These are phyloP conservation scores for Saturnispora silvae DNA, from an alignment of 805 yeast genomes.

Conservation along the genomic window DNA sequence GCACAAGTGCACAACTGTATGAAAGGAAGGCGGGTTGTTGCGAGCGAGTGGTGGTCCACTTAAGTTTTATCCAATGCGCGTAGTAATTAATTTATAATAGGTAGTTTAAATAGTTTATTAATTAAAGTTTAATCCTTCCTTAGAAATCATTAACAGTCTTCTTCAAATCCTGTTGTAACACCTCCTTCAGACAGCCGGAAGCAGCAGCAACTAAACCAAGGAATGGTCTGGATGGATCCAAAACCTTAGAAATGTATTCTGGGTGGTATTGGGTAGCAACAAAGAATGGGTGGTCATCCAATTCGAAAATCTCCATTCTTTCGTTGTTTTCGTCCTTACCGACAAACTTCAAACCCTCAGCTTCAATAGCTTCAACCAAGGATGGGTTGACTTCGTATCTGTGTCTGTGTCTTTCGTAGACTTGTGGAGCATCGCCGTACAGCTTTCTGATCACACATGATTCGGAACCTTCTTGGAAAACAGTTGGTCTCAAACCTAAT, in stretches of 20 bases:
- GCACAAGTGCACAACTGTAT: no score
- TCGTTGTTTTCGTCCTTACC: conserved; percentile 86
- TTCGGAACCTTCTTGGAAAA: conserved; percentile 58
- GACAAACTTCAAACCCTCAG: conserved; percentile 72
- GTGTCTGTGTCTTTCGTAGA: conserved; percentile 94
- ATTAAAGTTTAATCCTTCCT: no score
- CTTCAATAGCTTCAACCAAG: conserved; percentile 59
- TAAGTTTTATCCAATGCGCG: no score
- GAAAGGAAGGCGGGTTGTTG: no score
- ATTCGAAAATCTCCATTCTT: conserved; percentile 91
- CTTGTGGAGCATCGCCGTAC: conserved; percentile 60
- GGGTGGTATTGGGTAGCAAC: conserved; percentile 98
- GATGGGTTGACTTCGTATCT: conserved; percentile 95
- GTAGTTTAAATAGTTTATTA: no score
- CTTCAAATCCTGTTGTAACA: conserved; percentile 34
- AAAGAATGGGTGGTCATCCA: conserved; percentile 77
- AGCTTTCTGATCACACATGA: conserved; percentile 56
- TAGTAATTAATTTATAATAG: no score
- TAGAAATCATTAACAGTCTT: conserved; percentile 25
- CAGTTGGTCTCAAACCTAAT: conserved; percentile 86
- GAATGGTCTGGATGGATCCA: conserved; percentile 94
- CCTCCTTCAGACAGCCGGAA: conserved; percentile 66
- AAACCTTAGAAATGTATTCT: conserved; percentile 90
- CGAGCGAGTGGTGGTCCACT: no score
- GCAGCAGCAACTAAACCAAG: conserved; percentile 94